Percentiles rank a stretch among this genome's conserved stretches.
Evolutionary conservation across 805 yeast species (phyloP).

Genomic region (Yarrowia phangngaensis): DNA sequence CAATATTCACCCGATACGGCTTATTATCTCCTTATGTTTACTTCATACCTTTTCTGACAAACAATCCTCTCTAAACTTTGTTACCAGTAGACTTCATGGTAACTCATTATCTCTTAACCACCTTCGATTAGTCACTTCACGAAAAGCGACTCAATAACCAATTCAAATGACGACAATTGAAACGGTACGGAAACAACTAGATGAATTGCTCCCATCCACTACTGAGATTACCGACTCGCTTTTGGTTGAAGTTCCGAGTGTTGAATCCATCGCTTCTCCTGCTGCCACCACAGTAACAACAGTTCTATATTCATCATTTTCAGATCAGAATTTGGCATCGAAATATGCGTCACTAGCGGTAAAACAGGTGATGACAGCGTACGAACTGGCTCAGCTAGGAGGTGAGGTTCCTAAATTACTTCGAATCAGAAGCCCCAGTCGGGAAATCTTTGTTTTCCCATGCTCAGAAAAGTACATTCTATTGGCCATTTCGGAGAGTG

Average conservation of each 20-base stretch:
- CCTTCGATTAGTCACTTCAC: too few relatives aligned
- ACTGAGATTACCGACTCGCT: constrained; percentile 4
- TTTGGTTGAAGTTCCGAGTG: constrained; percentile 1
- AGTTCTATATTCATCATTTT: constrained; percentile 10
- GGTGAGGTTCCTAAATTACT: not conserved
- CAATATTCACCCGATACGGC: too few relatives aligned
- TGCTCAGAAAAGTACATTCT: constrained; percentile 5
- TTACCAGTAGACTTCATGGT: too few relatives aligned
- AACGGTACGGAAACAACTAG: constrained; percentile 19
- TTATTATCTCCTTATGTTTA: too few relatives aligned
- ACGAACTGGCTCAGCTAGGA: not conserved
- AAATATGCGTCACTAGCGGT: constrained; percentile 6
- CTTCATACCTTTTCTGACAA: too few relatives aligned
- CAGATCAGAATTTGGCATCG: not conserved
- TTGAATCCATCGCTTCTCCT: not conserved
- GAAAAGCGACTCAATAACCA: not conserved
- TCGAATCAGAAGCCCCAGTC: not conserved
- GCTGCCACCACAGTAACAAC: not conserved
- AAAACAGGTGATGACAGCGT: constrained; percentile 2
- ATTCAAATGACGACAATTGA: constrained; percentile 7
- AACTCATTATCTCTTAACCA: too few relatives aligned
- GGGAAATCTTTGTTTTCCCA: constrained; percentile 5
- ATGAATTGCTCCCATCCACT: constrained; percentile 1
- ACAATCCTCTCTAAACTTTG: too few relatives aligned
- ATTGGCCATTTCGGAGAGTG: not conserved